phyloP scores from a whole-genome alignment of 208 protist genomes.

The Trypanosoma vivax region DNA sequence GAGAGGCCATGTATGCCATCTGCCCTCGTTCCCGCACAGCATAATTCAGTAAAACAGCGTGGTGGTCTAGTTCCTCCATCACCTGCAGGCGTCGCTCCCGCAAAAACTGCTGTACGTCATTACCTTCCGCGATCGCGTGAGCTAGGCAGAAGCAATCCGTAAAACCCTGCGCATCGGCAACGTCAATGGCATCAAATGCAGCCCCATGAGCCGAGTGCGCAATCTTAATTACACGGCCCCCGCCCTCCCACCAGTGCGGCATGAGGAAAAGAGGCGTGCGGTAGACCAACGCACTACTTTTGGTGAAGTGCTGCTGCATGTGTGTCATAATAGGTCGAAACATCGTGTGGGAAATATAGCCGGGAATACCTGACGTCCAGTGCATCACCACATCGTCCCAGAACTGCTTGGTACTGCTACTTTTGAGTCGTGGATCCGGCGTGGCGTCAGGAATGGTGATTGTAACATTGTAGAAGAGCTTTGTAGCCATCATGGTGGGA shows the following conservation, averaged over 20 bases:
- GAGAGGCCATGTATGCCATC: constrained; percentile 79
- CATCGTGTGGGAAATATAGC: constrained; percentile 88
- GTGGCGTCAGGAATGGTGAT: constrained; percentile 81
- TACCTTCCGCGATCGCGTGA: constrained; percentile 57
- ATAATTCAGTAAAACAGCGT: constrained; percentile 66
- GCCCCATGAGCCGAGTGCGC: constrained; percentile 81
- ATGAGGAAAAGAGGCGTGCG: constrained; percentile 80
- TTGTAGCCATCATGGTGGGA: constrained; percentile 89
- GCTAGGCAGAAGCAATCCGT: constrained; percentile 88
- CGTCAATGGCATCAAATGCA: constrained; percentile 84
- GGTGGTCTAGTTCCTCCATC: constrained; percentile 86
- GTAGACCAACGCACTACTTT: constrained; percentile 74
- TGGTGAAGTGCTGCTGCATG: constrained; percentile 86
- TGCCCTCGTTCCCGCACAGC: constrained; percentile 82
- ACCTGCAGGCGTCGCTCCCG: constrained; percentile 80
- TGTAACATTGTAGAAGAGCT: constrained; percentile 89
- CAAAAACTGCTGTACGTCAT: constrained; percentile 68
- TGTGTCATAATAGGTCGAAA: constrained; percentile 89
- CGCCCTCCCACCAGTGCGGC: constrained; percentile 85
- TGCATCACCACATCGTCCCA: constrained; percentile 88
- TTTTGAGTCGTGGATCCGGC: constrained; percentile 69
- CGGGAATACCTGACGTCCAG: constrained; percentile 83
- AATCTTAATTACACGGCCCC: constrained; percentile 80
- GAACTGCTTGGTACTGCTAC: constrained; percentile 84
- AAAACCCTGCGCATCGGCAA: constrained; percentile 86